phyloP scores from a whole-genome alignment of 768 basidiomycete genomes.

The Auriscalpium orientale region DNA sequence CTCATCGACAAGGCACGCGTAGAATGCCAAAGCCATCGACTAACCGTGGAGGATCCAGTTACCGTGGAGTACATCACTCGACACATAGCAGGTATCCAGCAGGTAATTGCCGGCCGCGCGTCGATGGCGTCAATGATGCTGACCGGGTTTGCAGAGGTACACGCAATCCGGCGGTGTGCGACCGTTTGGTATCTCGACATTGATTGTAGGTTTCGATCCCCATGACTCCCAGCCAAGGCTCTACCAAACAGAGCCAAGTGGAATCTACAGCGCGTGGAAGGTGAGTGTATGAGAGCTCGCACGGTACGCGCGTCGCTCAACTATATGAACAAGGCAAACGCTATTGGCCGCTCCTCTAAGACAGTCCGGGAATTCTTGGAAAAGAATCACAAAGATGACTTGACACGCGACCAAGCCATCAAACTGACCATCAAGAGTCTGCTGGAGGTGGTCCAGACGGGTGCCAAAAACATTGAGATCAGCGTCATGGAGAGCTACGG shows the following conservation, averaged over 20 bases:
- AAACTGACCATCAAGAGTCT: conserved; percentile 93
- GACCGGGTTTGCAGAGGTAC: conserved; percentile 54
- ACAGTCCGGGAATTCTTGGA: conserved; percentile 98
- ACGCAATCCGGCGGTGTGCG: conserved; percentile 98
- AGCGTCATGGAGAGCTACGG: conserved; percentile 96
- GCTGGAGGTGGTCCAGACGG: conserved; percentile 97
- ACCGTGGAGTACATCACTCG: conserved; percentile 98
- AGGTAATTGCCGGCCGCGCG: conserved; percentile 42
- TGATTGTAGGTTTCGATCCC: conserved; percentile 96
- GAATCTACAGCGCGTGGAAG: conserved; percentile 99
- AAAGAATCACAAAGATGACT: conserved; percentile 92
- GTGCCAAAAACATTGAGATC: conserved; percentile 99
- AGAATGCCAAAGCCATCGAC: conserved; percentile 94
- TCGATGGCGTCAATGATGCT: background rate
- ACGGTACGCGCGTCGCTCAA: too few relatives aligned
- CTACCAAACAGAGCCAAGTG: conserved; percentile 96
- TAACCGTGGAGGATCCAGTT: conserved; percentile 97
- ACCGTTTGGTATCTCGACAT: conserved; percentile 95
- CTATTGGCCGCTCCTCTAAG: conserved; percentile 96
- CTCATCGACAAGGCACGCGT: conserved; percentile 96
- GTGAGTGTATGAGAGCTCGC: conserved; percentile 27
- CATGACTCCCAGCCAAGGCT: conserved; percentile 80
- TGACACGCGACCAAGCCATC: conserved; percentile 83
- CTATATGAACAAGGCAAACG: conserved; percentile 63
- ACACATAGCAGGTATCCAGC: conserved; percentile 97